phyloP scores from a whole-genome alignment of 768 basidiomycete genomes.

The Boletus subcaerulescens region DNA sequence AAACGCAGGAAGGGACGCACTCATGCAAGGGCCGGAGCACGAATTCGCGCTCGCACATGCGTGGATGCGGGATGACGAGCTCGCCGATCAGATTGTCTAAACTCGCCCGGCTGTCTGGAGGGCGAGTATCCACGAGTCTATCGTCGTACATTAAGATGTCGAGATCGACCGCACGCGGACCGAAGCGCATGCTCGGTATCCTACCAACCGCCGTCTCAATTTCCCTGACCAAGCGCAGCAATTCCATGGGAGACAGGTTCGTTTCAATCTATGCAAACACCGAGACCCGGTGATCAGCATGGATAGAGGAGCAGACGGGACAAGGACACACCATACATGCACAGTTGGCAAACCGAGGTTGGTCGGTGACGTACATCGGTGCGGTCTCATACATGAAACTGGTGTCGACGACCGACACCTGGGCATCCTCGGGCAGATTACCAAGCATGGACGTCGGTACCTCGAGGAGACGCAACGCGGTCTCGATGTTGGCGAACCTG shows the following conservation, averaged over 20 bases:
- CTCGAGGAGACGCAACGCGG: constrained; percentile 72
- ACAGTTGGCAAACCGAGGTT: constrained; percentile 85
- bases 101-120: constrained; percentile 42
- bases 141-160: constrained; percentile 81
- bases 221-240: constrained; percentile 65
- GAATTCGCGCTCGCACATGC: constrained; percentile 84
- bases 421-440: constrained; percentile 20
- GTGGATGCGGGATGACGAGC: constrained; percentile 82
- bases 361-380: constrained; percentile 95
- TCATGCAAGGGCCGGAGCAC: constrained; percentile 85
- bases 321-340: constrained; percentile 73
- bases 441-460: constrained; percentile 34
- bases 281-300: neutral
- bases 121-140: constrained; percentile 55
- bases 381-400: constrained; percentile 91
- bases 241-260: constrained; percentile 51
- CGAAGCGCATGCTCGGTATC: constrained; percentile 73
- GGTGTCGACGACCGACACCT: constrained; percentile 58
- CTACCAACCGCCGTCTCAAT: constrained; percentile 79
- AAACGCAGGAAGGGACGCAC: constrained; percentile 40
- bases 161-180: constrained; percentile 87
- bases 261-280: constrained; percentile 62
- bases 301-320: neutral
- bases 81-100: constrained; percentile 61
- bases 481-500: constrained; percentile 75